Base-by-base conservation (phyloP, 2,329 filamentous ascomycete genomes). In the Fusarium siculi region DNA sequence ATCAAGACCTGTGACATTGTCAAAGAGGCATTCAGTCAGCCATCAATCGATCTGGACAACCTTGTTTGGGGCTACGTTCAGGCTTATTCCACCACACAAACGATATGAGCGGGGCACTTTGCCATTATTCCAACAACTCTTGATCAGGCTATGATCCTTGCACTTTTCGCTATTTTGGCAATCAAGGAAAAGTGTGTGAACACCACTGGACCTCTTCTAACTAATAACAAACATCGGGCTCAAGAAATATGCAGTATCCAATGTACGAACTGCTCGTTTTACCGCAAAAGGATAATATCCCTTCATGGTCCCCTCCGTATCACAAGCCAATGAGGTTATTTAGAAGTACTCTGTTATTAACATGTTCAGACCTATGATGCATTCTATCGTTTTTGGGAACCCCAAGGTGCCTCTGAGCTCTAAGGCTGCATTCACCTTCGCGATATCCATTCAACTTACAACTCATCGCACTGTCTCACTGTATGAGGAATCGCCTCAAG, bases 401-500 rank as follows among this genome's bases (percentile, higher is more conserved):
- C 16, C 30, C 11, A n/a, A 30, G 30, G 60, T 46, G 44, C 55
- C 44, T 61, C 50, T 52, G 71, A 63, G 49, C 42, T 65, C 55
- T 43, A 67, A 63, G 44, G 37, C 47, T 73, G 56, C 70, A 66
- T 70, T 25, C 16, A 54, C 60, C 34, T 54, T 43, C 40, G 46
- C 14, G n/a, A 32, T n/a, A 43, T 44, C 30, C 44, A 64, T 56
- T 42, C 21, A 39, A 43, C 47, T 10, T 32, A 32, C 18, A 30
- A 64, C n/a, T 47, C 44, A 64, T 68, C 47, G 46, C 70, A 72
- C 57, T 68, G 66, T 68, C 44, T 63, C 70, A 65, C 67, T 68
- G 63, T 72, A 65, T 58, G 66, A 72, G 63, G n/a, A 68, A 71
- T 52, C 71, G 59, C 72, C 55, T 37, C 37, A 43, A 63, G 54